Percentiles rank a stretch among this genome's conserved stretches.
Conservation (phyloP, 176 grass and related monocot species). For the Thinopyrum elongatum region DNA sequence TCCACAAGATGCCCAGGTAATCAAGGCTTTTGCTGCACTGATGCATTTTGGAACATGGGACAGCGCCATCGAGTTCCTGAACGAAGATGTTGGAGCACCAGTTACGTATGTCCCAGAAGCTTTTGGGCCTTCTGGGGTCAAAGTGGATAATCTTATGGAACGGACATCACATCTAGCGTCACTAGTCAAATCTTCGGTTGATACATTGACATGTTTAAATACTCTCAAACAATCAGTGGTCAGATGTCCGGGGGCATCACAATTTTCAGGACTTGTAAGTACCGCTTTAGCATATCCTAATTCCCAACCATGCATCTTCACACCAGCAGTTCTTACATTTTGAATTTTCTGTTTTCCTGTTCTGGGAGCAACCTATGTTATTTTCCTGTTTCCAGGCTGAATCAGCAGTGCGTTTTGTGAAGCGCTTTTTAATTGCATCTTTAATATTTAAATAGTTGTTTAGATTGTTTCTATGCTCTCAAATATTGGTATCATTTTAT, state of each 20-base stretch:
- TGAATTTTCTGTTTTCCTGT: background rate
- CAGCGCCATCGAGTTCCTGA: constrained; percentile 40
- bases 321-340: background rate
- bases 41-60: constrained; percentile 71
- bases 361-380: background rate
- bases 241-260: constrained; percentile 38
- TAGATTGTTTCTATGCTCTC: background rate
- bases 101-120: constrained; percentile 70
- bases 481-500: constrained; percentile 8
- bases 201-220: constrained; percentile 49
- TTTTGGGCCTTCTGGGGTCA: constrained; percentile 12
- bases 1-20: constrained; percentile 67
- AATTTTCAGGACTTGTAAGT: constrained; percentile 68
- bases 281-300: constrained; percentile 7
- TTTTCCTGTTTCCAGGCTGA: background rate
- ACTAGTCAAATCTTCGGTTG: constrained; percentile 56
- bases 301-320: background rate
- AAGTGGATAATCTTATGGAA: constrained; percentile 59
- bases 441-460: background rate
- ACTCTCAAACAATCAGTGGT: constrained; percentile 54
- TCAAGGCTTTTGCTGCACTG: constrained; percentile 67
- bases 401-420: background rate
- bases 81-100: constrained; percentile 44
- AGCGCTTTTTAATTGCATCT: background rate
- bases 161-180: constrained; percentile 53